phyloP scores from a whole-genome alignment of 2,329 filamentous ascomycete genomes.

The Neocatenulostroma microsporum region DNA sequence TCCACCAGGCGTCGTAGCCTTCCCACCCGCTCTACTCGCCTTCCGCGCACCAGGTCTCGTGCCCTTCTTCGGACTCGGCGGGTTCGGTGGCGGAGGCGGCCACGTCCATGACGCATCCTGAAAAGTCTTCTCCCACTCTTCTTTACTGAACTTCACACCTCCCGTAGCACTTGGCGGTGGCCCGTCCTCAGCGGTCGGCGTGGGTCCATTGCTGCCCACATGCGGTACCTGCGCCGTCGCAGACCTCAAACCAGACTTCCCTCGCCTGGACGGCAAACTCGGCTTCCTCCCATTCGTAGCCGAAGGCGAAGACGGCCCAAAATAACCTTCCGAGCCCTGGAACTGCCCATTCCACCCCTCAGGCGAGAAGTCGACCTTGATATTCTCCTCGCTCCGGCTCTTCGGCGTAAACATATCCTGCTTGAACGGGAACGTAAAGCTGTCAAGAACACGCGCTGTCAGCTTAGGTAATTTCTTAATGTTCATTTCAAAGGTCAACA shows the following conservation, averaged over 20 bases:
- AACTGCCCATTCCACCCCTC: constrained; percentile 42
- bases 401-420: constrained; percentile 19
- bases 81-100: constrained; percentile 16
- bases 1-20: constrained; percentile 13
- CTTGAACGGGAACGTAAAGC: constrained; percentile 26
- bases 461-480: too few relatives aligned
- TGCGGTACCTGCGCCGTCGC: neutral
- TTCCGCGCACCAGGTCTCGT: constrained; percentile 22
- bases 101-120: constrained; percentile 36
- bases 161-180: constrained; percentile 6
- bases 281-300: constrained; percentile 2
- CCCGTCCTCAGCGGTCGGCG: neutral
- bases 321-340: constrained; percentile 36
- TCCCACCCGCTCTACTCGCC: constrained; percentile 23
- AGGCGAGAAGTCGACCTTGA: constrained; percentile 44
- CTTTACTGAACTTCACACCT: constrained; percentile 32
- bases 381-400: constrained; percentile 40
- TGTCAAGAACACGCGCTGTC: too few relatives aligned
- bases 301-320: constrained; percentile 16
- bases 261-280: constrained; percentile 2
- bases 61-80: constrained; percentile 14
- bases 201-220: constrained; percentile 3
- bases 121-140: constrained; percentile 39
- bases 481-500: constrained; percentile 19
- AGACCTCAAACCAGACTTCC: constrained; percentile 4